Evolutionary conservation across 2,329 filamentous ascomycete species (phyloP).

Genomic region (Fusarium bulbicola): DNA sequence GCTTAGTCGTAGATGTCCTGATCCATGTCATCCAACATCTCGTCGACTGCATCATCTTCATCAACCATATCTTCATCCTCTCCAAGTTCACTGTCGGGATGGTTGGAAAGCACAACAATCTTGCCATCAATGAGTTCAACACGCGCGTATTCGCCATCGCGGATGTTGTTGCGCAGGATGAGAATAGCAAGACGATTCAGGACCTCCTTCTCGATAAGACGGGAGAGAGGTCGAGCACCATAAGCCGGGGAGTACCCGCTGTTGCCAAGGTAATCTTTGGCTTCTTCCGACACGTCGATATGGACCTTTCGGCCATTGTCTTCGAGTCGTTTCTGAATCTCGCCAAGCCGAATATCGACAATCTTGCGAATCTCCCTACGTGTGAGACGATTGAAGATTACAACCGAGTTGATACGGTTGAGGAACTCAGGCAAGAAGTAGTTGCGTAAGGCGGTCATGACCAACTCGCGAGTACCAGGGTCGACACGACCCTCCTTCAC

Average conservation of each 20-base stretch:
- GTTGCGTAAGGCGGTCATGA: constrained; percentile 89
- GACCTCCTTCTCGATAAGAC: constrained; percentile 96
- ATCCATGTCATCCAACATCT: constrained; percentile 70
- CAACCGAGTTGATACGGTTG: constrained; percentile 93
- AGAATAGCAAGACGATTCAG: constrained; percentile 92
- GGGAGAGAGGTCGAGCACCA: constrained; percentile 85
- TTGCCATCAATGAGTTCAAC: constrained; percentile 83
- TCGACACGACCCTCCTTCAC: constrained; percentile 87
- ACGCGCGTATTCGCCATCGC: constrained; percentile 83
- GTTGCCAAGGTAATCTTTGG: constrained; percentile 90
- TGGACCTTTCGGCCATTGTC: constrained; percentile 84
- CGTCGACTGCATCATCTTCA: constrained; percentile 76
- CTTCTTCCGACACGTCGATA: constrained; percentile 85
- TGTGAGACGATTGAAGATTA: constrained; percentile 98
- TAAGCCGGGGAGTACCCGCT: constrained; percentile 96
- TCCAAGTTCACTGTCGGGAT: constrained; percentile 67
- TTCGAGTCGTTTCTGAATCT: constrained; percentile 91
- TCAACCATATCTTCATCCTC: constrained; percentile 79
- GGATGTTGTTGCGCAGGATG: constrained; percentile 84
- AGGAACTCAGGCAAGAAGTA: constrained; percentile 99
- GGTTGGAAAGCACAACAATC: constrained; percentile 85
- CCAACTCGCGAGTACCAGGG: constrained; percentile 82
- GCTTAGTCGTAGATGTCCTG: constrained; percentile 61
- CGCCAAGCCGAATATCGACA: constrained; percentile 85
- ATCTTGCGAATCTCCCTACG: constrained; percentile 92